Percentiles rank a stretch among this genome's conserved stretches.
Conservation (phyloP, 2,329 filamentous ascomycete genomes). For the Exophiala mesophila region DNA sequence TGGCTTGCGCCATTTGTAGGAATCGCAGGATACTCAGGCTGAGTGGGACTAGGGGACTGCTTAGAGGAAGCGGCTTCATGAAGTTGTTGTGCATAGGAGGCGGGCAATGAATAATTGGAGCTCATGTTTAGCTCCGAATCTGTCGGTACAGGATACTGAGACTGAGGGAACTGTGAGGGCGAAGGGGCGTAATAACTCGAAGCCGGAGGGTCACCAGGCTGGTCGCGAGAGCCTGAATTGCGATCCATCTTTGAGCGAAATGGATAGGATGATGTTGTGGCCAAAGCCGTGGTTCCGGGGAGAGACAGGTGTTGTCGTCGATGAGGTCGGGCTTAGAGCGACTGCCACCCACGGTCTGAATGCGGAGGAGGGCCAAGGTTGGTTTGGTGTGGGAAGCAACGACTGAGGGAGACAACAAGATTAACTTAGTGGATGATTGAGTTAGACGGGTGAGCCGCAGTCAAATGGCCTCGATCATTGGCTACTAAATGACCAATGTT, state of each 20-base stretch:
- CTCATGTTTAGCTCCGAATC: conserved; percentile 19
- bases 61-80: conserved; percentile 10
- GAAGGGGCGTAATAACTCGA: conserved; percentile 9
- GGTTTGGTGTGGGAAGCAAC: too few species aligned
- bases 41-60: conserved; percentile 3
- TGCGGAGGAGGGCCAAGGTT: neutral
- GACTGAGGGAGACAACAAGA: too few species aligned
- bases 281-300: conserved; percentile 20
- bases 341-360: neutral
- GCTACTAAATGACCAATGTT: too few species aligned
- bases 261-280: conserved; percentile 2
- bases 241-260: conserved; percentile 14
- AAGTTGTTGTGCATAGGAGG: conserved; percentile 10
- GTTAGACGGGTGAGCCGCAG: too few species aligned
- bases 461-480: too few species aligned
- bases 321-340: conserved; percentile 1
- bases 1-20: conserved; percentile 9
- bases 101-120: conserved; percentile 13
- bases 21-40: conserved; percentile 6
- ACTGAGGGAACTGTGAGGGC: conserved; percentile 14
- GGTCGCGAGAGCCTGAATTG: conserved; percentile 13
- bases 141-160: conserved; percentile 15
- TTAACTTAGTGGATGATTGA: too few species aligned
- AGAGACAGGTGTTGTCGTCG: conserved; percentile 6
- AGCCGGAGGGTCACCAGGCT: conserved; percentile 15